Base-by-base conservation (phyloP, 495 filamentous ascomycete species). In the Echria macrotheca region DNA sequence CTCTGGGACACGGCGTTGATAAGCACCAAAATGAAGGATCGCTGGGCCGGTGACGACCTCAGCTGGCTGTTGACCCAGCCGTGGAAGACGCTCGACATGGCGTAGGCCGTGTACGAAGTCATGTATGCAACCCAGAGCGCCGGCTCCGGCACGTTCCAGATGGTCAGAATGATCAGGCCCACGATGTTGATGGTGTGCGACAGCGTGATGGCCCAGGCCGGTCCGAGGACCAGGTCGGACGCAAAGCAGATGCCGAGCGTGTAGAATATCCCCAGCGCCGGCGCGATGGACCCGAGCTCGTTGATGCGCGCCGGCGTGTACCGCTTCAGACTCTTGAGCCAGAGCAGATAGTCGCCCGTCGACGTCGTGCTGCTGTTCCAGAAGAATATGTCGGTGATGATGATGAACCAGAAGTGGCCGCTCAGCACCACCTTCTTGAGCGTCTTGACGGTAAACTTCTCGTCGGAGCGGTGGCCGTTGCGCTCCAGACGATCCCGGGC, bases 61-160 rank as follows among this genome's bases (percentile, higher is more conserved):
- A 69, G 49, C 12, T 55, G 33, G 35, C 35, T 56, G 41, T 69
- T 69, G 12, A 67, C 53, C 66, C 64, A 69, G 10, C 64, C 64
- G 18, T 65, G 56, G n/a, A 69, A 25, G 1, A 67, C 66, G 15
- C 56, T 59, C 12, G 56, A 59, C 59, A 69, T 57, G 35, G 66
- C 57, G 11, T 59, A 49, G 8, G 66, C 39, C 2, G 45, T 44
- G 45, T 65, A 69, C 10, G 56, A 59, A 15, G 55, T 58, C 47
- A 54, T 57, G 50, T 74, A 78, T 7, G 71, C 70, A 42, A 75
- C 74, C 71, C 72, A 78, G 0, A 69, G 52, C 14, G 71, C 68
- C 4, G 64, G 54, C 48, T 75, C 73, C 1, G 70, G 68, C 1
- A 76, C 73, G 33, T 72, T 52, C 73, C 71, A 78, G 21, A 65